Evolutionary conservation across 1,284 basidiomycete species (phyloP).

Genomic region (Heterobasidion annosum): DNA sequence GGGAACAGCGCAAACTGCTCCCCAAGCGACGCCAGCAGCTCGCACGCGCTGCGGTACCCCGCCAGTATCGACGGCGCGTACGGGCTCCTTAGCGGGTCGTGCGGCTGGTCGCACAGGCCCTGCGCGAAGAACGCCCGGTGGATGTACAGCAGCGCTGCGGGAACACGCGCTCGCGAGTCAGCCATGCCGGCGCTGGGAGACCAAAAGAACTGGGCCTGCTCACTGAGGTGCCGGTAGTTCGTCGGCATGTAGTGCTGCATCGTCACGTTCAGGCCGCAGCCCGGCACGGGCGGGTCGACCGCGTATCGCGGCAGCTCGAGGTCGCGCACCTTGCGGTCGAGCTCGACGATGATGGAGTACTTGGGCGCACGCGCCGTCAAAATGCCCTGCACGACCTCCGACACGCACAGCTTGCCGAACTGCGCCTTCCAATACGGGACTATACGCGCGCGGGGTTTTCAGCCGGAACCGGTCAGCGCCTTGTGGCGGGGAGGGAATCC

Average conservation of each 20-base stretch:
- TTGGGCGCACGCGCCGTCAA: constrained; percentile 44
- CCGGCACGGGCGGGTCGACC: constrained; percentile 26
- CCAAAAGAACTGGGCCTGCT: constrained; percentile 31
- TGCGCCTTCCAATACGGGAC: constrained; percentile 57
- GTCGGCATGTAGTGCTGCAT: constrained; percentile 61
- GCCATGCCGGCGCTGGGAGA: constrained; percentile 25
- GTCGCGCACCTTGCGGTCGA: constrained; percentile 30
- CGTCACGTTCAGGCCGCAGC: constrained; percentile 26
- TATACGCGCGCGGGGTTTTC: constrained; percentile 46
- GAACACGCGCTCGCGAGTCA: constrained; percentile 52
- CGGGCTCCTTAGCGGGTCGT: constrained; percentile 47
- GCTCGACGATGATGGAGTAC: constrained; percentile 33
- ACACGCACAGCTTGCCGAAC: constrained; percentile 59
- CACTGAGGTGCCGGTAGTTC: constrained; percentile 60
- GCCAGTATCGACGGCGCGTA: constrained; percentile 63
- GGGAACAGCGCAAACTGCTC: constrained; percentile 48
- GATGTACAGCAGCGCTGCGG: constrained; percentile 50
- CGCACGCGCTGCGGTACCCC: constrained; percentile 56
- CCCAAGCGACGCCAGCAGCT: constrained; percentile 38
- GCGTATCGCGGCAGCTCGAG: constrained; percentile 39
- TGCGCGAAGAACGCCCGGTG: constrained; percentile 63
- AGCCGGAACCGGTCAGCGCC: not conserved
- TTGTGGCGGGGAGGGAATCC: too few relatives aligned
- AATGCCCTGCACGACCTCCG: constrained; percentile 39
- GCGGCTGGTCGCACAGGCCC: constrained; percentile 48